These are phyloP conservation scores for Neocatenulostroma microsporum DNA, from an alignment of 2,329 filamentous ascomycete species.

Conservation along the genomic window DNA sequence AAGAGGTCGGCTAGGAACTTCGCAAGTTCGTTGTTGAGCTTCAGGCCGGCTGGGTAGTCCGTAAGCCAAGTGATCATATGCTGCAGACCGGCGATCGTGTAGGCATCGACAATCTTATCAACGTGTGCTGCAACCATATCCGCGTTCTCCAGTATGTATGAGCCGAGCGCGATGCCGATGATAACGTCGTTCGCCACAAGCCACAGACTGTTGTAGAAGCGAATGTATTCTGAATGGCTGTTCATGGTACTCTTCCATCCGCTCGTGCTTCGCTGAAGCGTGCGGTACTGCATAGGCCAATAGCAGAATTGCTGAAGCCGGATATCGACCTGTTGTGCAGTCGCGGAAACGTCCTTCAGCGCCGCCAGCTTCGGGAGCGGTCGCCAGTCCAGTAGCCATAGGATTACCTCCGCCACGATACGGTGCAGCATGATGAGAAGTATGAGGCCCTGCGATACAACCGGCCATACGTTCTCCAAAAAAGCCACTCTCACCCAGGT, in stretches of 20 bases:
- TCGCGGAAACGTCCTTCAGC: slow-evolving; percentile 90
- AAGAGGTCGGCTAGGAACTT: slow-evolving; percentile 93
- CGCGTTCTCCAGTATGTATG: slow-evolving; percentile 94
- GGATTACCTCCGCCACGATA: slow-evolving; percentile 67
- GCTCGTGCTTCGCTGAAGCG: slow-evolving; percentile 75
- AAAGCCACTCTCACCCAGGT: slow-evolving; percentile 63
- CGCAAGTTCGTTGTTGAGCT: slow-evolving; percentile 88
- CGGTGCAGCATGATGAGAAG: slow-evolving; percentile 71
- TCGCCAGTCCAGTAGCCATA: slow-evolving; percentile 78
- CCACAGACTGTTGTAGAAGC: slow-evolving; percentile 98
- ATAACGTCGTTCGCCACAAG: slow-evolving; percentile 98
- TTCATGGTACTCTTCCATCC: slow-evolving; percentile 95
- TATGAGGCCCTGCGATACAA: slow-evolving; percentile 65
- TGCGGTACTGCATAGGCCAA: slow-evolving; percentile 95
- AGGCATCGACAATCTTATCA: slow-evolving; percentile 64
- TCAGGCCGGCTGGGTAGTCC: slow-evolving; percentile 89
- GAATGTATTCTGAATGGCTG: slow-evolving; percentile 94
- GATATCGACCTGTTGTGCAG: slow-evolving; percentile 94
- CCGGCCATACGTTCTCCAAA: slow-evolving; percentile 67
- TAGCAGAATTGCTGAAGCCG: slow-evolving; percentile 97
- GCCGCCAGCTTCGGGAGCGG: slow-evolving; percentile 69
- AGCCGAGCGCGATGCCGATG: slow-evolving; percentile 91
- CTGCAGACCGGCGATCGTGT: slow-evolving; percentile 81
- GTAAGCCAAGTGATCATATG: slow-evolving; percentile 91
- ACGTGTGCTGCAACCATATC: slow-evolving; percentile 75